Evolutionary conservation across 2,329 filamentous ascomycete genomes (phyloP).

Genomic region (Magnaporthales sp.): DNA sequence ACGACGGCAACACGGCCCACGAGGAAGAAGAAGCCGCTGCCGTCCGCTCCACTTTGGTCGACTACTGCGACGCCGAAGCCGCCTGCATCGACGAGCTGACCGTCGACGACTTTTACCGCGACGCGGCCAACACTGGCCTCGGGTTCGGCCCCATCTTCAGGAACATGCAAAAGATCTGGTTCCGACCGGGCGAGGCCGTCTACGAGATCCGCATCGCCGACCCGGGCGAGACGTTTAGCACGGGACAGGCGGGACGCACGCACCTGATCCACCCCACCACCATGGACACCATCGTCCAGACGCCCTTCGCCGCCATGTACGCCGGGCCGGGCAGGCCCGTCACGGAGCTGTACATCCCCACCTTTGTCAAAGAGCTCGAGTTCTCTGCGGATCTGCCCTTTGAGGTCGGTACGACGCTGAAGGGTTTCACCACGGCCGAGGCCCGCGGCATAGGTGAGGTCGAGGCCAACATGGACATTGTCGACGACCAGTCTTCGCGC

Average conservation of each 20-base stretch:
- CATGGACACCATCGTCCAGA: slow-evolving; percentile 21
- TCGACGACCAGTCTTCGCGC: not conserved
- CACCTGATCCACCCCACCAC: slow-evolving; percentile 27
- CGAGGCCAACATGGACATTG: not conserved
- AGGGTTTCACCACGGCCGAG: not conserved
- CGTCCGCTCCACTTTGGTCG: not conserved
- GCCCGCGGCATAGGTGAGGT: not conserved
- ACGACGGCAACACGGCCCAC: not conserved
- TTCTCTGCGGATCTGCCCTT: not conserved
- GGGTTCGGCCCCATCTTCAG: slow-evolving; percentile 3
- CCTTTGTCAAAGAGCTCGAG: not conserved
- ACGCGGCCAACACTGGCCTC: not conserved
- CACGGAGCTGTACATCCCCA: not conserved
- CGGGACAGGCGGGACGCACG: not conserved
- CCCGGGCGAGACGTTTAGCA: not conserved
- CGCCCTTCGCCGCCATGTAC: not conserved
- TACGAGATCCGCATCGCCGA: not conserved
- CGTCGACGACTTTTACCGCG: not conserved
- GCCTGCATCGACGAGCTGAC: not conserved
- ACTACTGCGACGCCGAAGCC: not conserved
- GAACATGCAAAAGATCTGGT: not conserved
- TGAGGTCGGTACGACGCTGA: not conserved
- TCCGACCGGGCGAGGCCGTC: not conserved
- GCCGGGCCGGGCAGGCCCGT: not conserved
- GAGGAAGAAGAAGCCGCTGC: not conserved